Evolutionary conservation across 768 basidiomycete genomes (phyloP).

Genomic region (Suillus occidentalis): DNA sequence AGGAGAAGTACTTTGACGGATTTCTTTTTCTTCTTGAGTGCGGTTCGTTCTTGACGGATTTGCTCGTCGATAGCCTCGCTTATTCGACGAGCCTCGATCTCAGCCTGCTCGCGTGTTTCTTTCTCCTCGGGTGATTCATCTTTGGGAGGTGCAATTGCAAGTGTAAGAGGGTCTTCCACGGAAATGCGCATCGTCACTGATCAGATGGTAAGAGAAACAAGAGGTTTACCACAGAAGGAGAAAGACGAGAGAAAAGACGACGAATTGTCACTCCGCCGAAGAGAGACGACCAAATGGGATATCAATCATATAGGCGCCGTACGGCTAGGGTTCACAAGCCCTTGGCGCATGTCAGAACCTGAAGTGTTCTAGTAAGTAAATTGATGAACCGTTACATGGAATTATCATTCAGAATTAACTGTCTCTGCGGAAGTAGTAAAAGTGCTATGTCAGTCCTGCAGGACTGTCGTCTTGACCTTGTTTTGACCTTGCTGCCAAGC

Average conservation of each 20-base stretch:
- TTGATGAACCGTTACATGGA: neutral
- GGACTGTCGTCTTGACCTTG: neutral
- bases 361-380: neutral
- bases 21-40: conserved; percentile 59
- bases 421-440: neutral
- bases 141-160: conserved; percentile 60
- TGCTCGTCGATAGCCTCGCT: conserved; percentile 79
- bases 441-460: neutral
- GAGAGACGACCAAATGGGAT: conserved; percentile 4
- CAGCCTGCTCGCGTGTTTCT: conserved; percentile 53
- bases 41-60: conserved; percentile 58
- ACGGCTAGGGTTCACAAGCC: conserved; percentile 4
- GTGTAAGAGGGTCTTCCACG: conserved; percentile 62
- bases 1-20: conserved; percentile 75
- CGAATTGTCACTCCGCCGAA: neutral
- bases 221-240: conserved; percentile 1
- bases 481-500: neutral
- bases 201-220: neutral
- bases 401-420: neutral
- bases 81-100: conserved; percentile 61
- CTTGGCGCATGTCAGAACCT: neutral
- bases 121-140: conserved; percentile 62
- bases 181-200: conserved; percentile 24
- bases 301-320: conserved; percentile 6
- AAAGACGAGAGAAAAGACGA: neutral